Conservation (phyloP, 495 filamentous ascomycete species). For the Podospora anserina region DNA sequence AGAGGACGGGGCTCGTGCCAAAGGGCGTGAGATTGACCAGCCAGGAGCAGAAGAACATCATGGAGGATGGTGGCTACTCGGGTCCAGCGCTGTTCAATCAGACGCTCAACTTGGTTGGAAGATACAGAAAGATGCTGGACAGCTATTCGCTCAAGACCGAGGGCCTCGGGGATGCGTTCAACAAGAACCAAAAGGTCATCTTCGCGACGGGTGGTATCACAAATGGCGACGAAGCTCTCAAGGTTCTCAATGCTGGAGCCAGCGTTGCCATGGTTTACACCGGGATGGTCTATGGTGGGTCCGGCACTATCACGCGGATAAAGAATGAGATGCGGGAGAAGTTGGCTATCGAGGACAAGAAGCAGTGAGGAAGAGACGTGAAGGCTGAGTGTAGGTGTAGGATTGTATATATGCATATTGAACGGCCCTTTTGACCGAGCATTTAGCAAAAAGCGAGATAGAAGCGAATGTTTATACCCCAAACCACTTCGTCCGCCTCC, state of each 20-base stretch:
- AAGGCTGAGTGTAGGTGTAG: background rate
- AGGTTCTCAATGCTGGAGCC: constrained; percentile 78
- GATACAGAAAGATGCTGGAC: constrained; percentile 75
- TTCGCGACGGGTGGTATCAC: constrained; percentile 92
- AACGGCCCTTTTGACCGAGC: background rate
- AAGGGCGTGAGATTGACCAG: constrained; percentile 58
- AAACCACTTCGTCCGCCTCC: background rate
- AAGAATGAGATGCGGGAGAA: constrained; percentile 76
- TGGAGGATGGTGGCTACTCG: constrained; percentile 83
- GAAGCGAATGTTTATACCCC: background rate
- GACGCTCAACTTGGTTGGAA: constrained; percentile 69
- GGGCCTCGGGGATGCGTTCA: constrained; percentile 23
- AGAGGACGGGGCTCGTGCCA: constrained; percentile 65
- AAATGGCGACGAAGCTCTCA: constrained; percentile 73
- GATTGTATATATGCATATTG: constrained; percentile 1
- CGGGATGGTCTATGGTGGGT: constrained; percentile 75
- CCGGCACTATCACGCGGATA: constrained; percentile 79
- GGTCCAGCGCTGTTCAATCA: constrained; percentile 82
- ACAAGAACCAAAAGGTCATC: constrained; percentile 64
- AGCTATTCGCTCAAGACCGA: constrained; percentile 34
- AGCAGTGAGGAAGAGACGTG: background rate
- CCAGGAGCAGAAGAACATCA: constrained; percentile 63
- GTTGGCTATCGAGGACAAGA: constrained; percentile 22
- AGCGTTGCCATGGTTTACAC: constrained; percentile 85
- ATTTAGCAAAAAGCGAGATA: background rate